Percentiles rank a stretch among this genome's conserved stretches.
Conservation (phyloP, 2,329 filamentous ascomycete genomes). For the Aspergillus felis region DNA sequence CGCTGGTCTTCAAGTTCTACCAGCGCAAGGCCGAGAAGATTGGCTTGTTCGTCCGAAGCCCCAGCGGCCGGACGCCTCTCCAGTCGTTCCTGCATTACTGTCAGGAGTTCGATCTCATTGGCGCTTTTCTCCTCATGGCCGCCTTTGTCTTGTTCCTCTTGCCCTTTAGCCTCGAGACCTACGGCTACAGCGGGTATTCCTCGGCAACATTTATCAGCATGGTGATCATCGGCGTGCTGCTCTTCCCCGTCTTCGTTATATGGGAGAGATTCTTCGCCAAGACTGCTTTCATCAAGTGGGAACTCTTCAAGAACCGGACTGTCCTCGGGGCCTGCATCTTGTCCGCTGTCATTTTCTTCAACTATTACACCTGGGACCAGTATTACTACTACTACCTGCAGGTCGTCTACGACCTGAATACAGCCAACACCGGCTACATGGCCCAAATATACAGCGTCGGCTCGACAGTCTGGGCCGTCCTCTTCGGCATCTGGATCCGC, state of each 20-base stretch:
- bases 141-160: slow-evolving; percentile 64
- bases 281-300: slow-evolving; percentile 53
- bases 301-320: slow-evolving; percentile 47
- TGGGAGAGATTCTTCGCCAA: slow-evolving; percentile 54
- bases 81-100: slow-evolving; percentile 53
- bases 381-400: slow-evolving; percentile 55
- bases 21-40: slow-evolving; percentile 54
- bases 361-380: slow-evolving; percentile 51
- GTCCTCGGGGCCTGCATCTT: slow-evolving; percentile 51
- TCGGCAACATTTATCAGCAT: slow-evolving; percentile 49
- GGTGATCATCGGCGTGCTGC: slow-evolving; percentile 51
- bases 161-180: slow-evolving; percentile 55
- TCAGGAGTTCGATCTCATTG: slow-evolving; percentile 61
- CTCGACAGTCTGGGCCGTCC: slow-evolving; percentile 48
- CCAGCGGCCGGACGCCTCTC: slow-evolving; percentile 43
- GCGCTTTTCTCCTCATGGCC: slow-evolving; percentile 57
- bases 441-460: slow-evolving; percentile 52
- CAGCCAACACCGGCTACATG: slow-evolving; percentile 45
- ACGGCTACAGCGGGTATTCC: slow-evolving; percentile 38
- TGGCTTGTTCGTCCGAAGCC: slow-evolving; percentile 47
- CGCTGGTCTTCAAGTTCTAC: slow-evolving; percentile 52
- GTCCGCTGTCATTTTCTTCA: slow-evolving; percentile 47
- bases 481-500: slow-evolving; percentile 50
- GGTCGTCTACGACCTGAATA: slow-evolving; percentile 47
- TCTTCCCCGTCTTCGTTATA: slow-evolving; percentile 51